Evolutionary conservation across 768 basidiomycete genomes (phyloP).

Genomic region (Leccinum variicolor): DNA sequence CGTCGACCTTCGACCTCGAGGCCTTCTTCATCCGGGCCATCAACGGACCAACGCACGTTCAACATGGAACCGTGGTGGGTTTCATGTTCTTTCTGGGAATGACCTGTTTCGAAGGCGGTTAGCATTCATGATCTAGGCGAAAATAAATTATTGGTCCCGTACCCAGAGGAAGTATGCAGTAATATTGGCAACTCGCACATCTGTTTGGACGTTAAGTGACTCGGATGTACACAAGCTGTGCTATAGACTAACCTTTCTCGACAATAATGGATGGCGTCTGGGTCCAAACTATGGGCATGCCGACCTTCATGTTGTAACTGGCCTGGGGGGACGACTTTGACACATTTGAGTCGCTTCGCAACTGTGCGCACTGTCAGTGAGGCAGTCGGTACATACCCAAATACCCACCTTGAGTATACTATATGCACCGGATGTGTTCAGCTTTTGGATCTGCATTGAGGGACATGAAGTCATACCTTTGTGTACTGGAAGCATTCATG

Average conservation of each 20-base stretch:
- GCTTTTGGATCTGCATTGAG: neutral
- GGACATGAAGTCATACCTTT: constrained; percentile 36
- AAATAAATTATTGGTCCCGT: neutral
- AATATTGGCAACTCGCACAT: constrained; percentile 55
- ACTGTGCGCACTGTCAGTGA: constrained; percentile 27
- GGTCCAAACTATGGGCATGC: constrained; percentile 47
- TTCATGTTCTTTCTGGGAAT: constrained; percentile 55
- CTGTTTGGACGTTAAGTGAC: constrained; percentile 25
- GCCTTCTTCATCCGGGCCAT: constrained; percentile 44
- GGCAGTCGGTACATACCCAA: neutral
- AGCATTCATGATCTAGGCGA: neutral
- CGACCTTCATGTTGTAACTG: constrained; percentile 40
- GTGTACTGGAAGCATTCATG: constrained; percentile 64
- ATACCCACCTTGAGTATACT: constrained; percentile 53
- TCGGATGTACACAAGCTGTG: neutral
- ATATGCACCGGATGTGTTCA: neutral
- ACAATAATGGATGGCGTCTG: constrained; percentile 49
- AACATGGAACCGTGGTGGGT: constrained; percentile 64
- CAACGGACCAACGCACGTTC: constrained; percentile 50
- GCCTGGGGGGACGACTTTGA: constrained; percentile 43
- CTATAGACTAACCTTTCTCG: constrained; percentile 37
- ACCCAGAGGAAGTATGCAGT: constrained; percentile 55
- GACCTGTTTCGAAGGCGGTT: constrained; percentile 35
- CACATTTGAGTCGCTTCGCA: constrained; percentile 49
- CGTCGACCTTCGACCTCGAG: constrained; percentile 52